Conservation (phyloP, 345 rosid species). For the Cochlearia excelsa region DNA sequence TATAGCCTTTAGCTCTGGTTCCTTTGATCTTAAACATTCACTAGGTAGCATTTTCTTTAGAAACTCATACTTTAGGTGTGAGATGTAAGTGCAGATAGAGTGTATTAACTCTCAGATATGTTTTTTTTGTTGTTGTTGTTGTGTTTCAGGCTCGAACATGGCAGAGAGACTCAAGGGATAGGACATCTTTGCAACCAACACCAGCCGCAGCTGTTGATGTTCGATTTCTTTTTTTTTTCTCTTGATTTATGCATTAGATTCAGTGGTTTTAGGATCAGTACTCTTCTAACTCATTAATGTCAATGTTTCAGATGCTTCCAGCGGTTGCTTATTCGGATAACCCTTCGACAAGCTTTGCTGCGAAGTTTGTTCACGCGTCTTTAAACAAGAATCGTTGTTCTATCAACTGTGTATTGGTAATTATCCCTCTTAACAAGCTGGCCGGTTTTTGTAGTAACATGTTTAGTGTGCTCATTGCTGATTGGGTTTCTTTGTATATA, state of each 20-base stretch:
- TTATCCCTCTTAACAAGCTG: conserved; percentile 25
- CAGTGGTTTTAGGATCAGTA: conserved; percentile 10
- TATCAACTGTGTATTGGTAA: conserved; percentile 82
- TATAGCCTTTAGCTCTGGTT: neutral
- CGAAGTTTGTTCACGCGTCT: conserved; percentile 95
- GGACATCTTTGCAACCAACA: conserved; percentile 75
- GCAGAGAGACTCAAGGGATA: conserved; percentile 80
- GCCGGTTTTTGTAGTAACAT: neutral
- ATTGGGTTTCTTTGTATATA: conserved; percentile 36
- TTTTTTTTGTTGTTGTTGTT: neutral
- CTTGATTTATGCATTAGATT: conserved; percentile 4
- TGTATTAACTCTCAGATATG: conserved; percentile 5
- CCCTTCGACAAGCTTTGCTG: conserved; percentile 92
- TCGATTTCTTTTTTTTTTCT: conserved; percentile 28
- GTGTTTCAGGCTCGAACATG: conserved; percentile 64
- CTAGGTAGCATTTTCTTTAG: neutral
- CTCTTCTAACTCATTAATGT: conserved; percentile 5
- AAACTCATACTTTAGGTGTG: conserved; percentile 1
- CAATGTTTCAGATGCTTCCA: conserved; percentile 74
- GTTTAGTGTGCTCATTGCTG: conserved; percentile 23
- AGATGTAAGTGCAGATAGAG: neutral
- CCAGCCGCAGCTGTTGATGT: conserved; percentile 97
- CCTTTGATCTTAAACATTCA: neutral
- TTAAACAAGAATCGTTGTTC: conserved; percentile 94
- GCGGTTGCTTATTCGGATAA: conserved; percentile 85